phyloP scores from a whole-genome alignment of 176 grass and related monocot genomes.

The Carex littledalei region DNA sequence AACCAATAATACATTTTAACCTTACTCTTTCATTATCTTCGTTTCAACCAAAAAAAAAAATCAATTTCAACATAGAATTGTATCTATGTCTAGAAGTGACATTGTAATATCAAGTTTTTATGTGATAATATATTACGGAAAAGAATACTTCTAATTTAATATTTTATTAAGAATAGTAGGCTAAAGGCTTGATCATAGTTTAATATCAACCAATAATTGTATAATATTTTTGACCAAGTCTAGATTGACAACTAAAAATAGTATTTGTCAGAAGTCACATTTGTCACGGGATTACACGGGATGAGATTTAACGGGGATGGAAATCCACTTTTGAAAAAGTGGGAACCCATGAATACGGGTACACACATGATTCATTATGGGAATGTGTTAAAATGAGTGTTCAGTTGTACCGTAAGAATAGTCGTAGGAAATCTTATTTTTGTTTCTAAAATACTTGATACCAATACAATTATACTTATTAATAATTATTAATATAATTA shows the following conservation, averaged over 20 bases:
- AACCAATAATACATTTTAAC: too few species aligned
- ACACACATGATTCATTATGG: too few species aligned
- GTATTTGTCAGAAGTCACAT: not conserved
- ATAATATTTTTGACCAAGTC: not conserved
- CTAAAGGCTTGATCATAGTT: not conserved
- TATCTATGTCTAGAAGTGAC: not conserved
- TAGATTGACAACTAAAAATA: not conserved
- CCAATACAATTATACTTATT: too few species aligned
- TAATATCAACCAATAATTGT: not conserved
- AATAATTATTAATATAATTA: too few species aligned
- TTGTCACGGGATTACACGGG: not conserved
- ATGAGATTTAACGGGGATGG: too few species aligned
- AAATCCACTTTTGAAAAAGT: too few species aligned
- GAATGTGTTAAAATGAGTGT: too few species aligned
- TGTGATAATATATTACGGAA: not conserved
- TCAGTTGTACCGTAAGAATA: too few species aligned
- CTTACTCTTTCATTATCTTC: too few species aligned
- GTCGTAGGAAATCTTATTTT: too few species aligned
- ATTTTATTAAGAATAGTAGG: not conserved
- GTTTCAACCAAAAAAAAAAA: not conserved
- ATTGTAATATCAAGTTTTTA: not conserved
- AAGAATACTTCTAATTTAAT: not conserved
- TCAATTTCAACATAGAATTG: not conserved
- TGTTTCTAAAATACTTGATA: too few species aligned
- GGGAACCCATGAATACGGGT: too few species aligned